Percentiles rank a stretch among this genome's conserved stretches.
phyloP scores from a whole-genome alignment of 1,284 basidiomycete species.

The Fistulina hepatica region DNA sequence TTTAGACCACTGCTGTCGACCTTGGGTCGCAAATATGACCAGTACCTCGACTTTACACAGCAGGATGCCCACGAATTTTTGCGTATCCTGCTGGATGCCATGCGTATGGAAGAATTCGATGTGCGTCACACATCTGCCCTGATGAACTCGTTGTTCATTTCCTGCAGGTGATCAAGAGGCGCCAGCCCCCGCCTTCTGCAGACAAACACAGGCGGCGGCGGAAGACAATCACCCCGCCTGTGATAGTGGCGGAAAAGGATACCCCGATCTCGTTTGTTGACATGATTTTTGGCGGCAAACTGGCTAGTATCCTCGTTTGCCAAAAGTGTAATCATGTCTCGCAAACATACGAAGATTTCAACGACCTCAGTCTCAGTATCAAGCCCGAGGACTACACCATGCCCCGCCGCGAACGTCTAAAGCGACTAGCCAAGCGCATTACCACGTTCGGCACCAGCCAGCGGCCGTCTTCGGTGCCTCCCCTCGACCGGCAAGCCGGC shows the following conservation, averaged over 20 bases:
- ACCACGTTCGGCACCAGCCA: slow-evolving; percentile 24
- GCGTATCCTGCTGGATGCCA: slow-evolving; percentile 81
- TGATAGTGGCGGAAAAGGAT: slow-evolving; percentile 28
- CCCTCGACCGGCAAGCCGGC: slow-evolving; percentile 24
- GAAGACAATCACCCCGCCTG: slow-evolving; percentile 20
- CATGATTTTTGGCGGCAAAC: slow-evolving; percentile 79
- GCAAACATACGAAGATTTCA: slow-evolving; percentile 87
- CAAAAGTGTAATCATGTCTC: slow-evolving; percentile 88
- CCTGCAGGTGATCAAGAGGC: slow-evolving; percentile 64
- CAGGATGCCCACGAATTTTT: slow-evolving; percentile 94
- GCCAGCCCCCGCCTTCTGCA: slow-evolving; percentile 41
- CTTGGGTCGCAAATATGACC: slow-evolving; percentile 80
- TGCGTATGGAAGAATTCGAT: slow-evolving; percentile 91
- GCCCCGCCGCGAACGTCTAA: slow-evolving; percentile 57
- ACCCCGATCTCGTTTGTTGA: slow-evolving; percentile 69
- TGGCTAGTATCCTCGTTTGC: slow-evolving; percentile 86
- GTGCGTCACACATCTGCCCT: slow-evolving; percentile 33
- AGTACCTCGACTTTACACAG: slow-evolving; percentile 85
- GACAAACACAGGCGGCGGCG: slow-evolving; percentile 30
- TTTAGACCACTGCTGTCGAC: slow-evolving; percentile 50
- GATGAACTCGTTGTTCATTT: slow-evolving; percentile 9
- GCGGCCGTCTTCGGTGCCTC: slow-evolving; percentile 44
- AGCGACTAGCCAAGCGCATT: slow-evolving; percentile 57
- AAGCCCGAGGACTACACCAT: slow-evolving; percentile 66
- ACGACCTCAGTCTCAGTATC: slow-evolving; percentile 82